phyloP scores from a whole-genome alignment of 805 yeast genomes.

The Suhomyces prunicola region DNA sequence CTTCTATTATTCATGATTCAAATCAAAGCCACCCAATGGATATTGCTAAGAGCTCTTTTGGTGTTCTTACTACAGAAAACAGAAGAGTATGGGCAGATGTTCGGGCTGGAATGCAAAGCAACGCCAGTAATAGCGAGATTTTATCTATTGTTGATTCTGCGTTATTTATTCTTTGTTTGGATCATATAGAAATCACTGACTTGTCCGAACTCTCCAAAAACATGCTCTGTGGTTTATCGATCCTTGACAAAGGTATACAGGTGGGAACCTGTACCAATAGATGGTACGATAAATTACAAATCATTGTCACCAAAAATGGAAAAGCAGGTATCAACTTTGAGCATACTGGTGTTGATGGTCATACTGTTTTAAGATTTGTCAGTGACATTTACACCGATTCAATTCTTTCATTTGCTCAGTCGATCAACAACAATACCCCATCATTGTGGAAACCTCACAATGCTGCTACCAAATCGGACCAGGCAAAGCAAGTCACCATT shows the following conservation, averaged over 20 bases:
- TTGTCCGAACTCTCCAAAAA: slow-evolving; percentile 70
- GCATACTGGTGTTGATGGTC: slow-evolving; percentile 95
- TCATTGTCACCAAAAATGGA: slow-evolving; percentile 83
- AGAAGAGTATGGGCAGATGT: slow-evolving; percentile 83
- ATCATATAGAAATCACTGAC: slow-evolving; percentile 65
- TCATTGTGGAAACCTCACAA: slow-evolving; percentile 53
- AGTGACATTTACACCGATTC: slow-evolving; percentile 91
- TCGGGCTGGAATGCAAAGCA: slow-evolving; percentile 44
- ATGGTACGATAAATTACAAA: slow-evolving; percentile 91
- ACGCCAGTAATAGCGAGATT: slow-evolving; percentile 63
- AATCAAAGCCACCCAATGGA: slow-evolving; percentile 50
- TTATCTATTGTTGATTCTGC: slow-evolving; percentile 76
- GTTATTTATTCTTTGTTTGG: slow-evolving; percentile 77
- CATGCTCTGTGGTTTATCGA: slow-evolving; percentile 83
- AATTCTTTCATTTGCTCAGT: slow-evolving; percentile 77
- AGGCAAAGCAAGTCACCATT: slow-evolving; percentile 46
- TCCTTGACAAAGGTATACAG: slow-evolving; percentile 79
- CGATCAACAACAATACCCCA: slow-evolving; percentile 74
- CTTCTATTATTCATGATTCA: slow-evolving; percentile 75
- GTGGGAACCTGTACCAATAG: slow-evolving; percentile 92
- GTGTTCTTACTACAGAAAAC: slow-evolving; percentile 86
- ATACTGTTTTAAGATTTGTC: slow-evolving; percentile 83
- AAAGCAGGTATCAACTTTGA: slow-evolving; percentile 93
- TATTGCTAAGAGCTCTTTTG: slow-evolving; percentile 75
- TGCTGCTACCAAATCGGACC: slow-evolving; percentile 25